Conservation (phyloP, 1,139 yeast genomes). For the Diutina ranongensis region DNA sequence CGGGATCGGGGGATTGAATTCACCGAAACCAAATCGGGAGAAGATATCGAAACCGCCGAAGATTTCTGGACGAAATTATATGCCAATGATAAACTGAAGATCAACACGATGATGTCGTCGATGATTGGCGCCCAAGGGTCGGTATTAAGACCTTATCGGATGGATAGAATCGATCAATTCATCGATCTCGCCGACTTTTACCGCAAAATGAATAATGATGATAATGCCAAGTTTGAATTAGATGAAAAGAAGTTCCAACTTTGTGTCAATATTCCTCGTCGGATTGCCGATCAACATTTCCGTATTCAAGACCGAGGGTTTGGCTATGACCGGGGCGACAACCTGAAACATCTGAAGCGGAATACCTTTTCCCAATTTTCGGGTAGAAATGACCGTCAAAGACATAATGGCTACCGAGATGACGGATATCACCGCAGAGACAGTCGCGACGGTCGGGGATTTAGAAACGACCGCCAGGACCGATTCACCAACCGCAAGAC, state of each 20-base stretch:
- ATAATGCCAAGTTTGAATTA: background rate
- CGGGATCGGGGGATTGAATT: conserved; percentile 40
- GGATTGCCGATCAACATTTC: background rate
- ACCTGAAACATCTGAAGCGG: background rate
- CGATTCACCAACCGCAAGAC: too few species aligned
- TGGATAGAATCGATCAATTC: conserved; percentile 8
- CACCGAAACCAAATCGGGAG: conserved; percentile 15
- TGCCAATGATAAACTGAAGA: background rate
- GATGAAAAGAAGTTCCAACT: background rate
- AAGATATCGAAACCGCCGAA: conserved; percentile 8
- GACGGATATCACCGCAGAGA: background rate
- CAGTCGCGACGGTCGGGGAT: too few species aligned
- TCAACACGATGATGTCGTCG: background rate
- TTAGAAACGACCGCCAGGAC: too few species aligned
- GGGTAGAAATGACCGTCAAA: too few species aligned
- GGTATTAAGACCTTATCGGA: conserved; percentile 6
- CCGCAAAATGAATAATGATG: conserved; percentile 7
- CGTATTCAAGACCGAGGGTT: background rate
- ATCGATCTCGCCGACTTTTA: conserved; percentile 9
- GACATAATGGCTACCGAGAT: background rate
- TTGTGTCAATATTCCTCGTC: background rate
- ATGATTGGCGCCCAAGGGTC: background rate
- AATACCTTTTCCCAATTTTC: background rate
- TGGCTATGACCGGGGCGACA: background rate
- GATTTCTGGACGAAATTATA: background rate